Base-by-base conservation (phyloP, 208 protist genomes). In the Trypanosoma theileri region DNA sequence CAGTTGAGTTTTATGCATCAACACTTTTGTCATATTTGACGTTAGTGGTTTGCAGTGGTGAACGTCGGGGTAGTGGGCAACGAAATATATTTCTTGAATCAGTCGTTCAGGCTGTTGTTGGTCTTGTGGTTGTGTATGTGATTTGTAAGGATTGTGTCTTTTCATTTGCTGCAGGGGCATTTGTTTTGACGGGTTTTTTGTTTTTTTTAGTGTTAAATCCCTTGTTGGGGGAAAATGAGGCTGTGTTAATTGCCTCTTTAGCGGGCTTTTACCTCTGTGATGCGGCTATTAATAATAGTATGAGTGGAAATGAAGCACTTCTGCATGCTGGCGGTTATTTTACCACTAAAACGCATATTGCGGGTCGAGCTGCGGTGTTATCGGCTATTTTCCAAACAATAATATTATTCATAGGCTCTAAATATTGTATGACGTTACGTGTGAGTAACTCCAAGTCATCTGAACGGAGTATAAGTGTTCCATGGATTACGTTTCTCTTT, bases 221-320 rank as follows among this genome's bases (percentile, higher is more conserved):
- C 1, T 24, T 78, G 4, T 54, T 96, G 8, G 86, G 82, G 6
- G 86, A 93, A 26, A 94, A 92, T 71, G 91, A 96, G 48, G 83
- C 86, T 3, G 82, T 92, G 1, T 69, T 96, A 3, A 62, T 96
- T 45, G 71, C 77, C 56, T 86, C 88, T 22, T 48, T 94, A 16
- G 81, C 86, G 11, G 91, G 88, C 4, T 94, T 94, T 61, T 89
- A 91, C 76, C 65, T 91, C 48, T 82, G 76, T 58, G 90, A 96
- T 64, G 76, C 82, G 17, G 83, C 81, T 46, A 82, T 77, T 13
- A 93, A 93, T 76, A 92, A 86, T 66, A 86, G 82, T 64, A 54
- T 88, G 17, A 71, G 59, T 74, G 26, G 64, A 84, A n/a, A 59
- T 65, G 44, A 78, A 72, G 50, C 72, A 72, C 1, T 87, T 13